Base-by-base conservation (phyloP, 1,284 basidiomycete genomes). In the Rhodotorula mucilaginosa region DNA sequence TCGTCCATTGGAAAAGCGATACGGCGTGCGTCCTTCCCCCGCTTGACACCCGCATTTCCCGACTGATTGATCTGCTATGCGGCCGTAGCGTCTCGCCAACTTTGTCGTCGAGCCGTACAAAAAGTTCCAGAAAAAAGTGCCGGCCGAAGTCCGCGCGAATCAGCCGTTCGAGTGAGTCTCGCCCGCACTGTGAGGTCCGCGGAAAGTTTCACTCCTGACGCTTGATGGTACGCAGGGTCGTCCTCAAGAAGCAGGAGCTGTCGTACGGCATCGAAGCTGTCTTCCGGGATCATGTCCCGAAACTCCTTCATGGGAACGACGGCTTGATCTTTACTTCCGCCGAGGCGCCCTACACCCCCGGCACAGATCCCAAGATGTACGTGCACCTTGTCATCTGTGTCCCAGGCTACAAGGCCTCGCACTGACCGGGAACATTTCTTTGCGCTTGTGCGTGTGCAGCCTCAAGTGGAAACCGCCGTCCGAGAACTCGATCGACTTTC, bases 381-480 rank as follows among this genome's bases (percentile, higher is more conserved):
- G 89, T 82, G 21, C 18, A 47, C 57, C 61, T 56, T 51, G 46
- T 18, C 46, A 34, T 2, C 12, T n/a, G 26, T 67, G 67, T n/a
- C 67, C 63, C 51, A 16, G 56, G 26, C 6, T 5, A 5, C 23
- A 34, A 8, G n/a, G 52, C 18, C 26, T 56, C 29, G 48, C 44
- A n/a, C 47, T 57, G 18, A 13, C 26, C 5, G 19, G 18, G n/a
- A 16, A 5, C 0, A 6, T 34, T 34, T 34, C 1, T 23, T 13
- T n/a, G 10, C 31, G 19, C 16, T 44, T 44, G 39, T 44, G 21
- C 1, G 29, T n/a, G 26, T 4, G 56, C 79, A 97, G 93, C 75
- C 82, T 97, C 77, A 99, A 99, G 81, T 99, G 97, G 97, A 99
- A 99, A 82, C 95, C 96, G 1, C 94, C 97, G 5, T 91, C 90